Evolutionary conservation across 1,284 basidiomycete species (phyloP), one percentile per base, ranked within the genome.

Genomic region (Hemileccinum hortonii): DNA sequence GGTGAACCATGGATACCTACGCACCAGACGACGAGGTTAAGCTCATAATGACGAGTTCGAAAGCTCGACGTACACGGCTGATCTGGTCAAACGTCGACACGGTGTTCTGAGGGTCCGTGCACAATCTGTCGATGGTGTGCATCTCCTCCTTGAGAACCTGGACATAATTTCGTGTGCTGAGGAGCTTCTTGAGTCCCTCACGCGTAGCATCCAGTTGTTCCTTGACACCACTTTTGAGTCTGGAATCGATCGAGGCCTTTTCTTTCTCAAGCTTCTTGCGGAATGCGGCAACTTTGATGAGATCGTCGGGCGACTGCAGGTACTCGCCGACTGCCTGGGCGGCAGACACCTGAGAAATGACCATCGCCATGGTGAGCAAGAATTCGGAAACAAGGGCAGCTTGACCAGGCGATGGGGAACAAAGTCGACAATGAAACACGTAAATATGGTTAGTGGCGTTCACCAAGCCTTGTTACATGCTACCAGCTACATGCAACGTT

Each of bases 241-340:
- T 84, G 6, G 91, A 87, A 64, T 97, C 93, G 57, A 99, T 91
- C n/a, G 92, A 90, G 0, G 92, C 86, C 72, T 97, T 96, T 74
- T 99, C 96, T 73, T 96, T 97, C 72, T 94, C 87, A 26, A 98
- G 81, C 69, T 97, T 97, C 78, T 95, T 96, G 56, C 93, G 85
- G 64, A 94, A 92, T 1, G 91, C 84, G 4, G 83, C 78, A 44
- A 98, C 84, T 73, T 98, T 98, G 64, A 86, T 77, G 44, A 98
- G 85, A 73, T 98, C 96, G 69, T 98, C 94, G 2, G 95, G 94
- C 26, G 92, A 90, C 61, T 94, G 91, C 4, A 95, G 79, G 64
- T 92, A 87, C 74, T 94, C 91, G 54, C 89, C 89, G 43, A 91
- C 81, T 29, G 87, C 86, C 66, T 92, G 89, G 0, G 89, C 86